These are phyloP conservation scores for Globisporangium uncinulatum DNA, from an alignment of 352 stramenopile species.

Conservation along the genomic window DNA sequence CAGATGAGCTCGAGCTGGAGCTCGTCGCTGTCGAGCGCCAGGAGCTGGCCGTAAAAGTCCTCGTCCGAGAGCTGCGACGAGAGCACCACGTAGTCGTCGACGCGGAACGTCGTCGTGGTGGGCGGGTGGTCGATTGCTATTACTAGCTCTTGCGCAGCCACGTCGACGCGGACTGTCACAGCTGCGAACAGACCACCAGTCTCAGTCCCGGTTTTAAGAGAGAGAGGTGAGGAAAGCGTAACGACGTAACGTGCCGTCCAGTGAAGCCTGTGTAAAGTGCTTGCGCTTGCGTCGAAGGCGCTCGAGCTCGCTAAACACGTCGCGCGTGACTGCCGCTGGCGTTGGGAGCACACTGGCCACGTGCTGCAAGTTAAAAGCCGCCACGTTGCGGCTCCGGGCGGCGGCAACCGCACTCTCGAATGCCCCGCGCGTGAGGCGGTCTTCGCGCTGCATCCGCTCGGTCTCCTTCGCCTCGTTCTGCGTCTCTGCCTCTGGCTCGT, in stretches of 20 bases:
- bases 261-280: constrained; percentile 3
- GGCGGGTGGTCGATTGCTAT: background rate
- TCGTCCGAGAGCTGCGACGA: constrained; percentile 44
- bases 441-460: background rate
- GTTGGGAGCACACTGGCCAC: constrained; percentile 35
- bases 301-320: constrained; percentile 25
- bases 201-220: too few relatives aligned
- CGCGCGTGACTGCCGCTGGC: constrained; percentile 26
- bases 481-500: background rate
- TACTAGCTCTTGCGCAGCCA: background rate
- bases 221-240: background rate
- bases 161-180: constrained; percentile 1
- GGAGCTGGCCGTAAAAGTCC: constrained; percentile 57
- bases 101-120: constrained; percentile 21
- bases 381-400: constrained; percentile 18
- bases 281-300: constrained; percentile 10
- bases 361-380: constrained; percentile 57
- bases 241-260: constrained; percentile 2
- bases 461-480: background rate
- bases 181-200: background rate
- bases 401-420: constrained; percentile 26
- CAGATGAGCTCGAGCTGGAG: constrained; percentile 49
- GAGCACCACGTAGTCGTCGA: constrained; percentile 53
- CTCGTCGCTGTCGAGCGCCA: constrained; percentile 21
- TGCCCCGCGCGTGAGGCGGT: background rate